These are phyloP conservation scores for Rauvolfia tetraphylla DNA, from an alignment of 257 asterid species.

Conservation along the genomic window DNA sequence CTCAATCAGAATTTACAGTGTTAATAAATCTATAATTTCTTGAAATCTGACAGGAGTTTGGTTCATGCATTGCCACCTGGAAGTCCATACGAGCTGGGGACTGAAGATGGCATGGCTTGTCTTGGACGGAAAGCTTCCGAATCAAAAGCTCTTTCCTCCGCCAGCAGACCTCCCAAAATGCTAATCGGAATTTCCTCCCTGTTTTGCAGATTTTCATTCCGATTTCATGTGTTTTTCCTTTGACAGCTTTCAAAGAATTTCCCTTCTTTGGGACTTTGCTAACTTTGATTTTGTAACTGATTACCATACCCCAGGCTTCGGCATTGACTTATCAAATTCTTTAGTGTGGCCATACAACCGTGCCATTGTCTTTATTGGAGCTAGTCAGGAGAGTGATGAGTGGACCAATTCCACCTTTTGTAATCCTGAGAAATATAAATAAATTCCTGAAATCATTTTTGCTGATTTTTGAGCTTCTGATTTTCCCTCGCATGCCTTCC, in stretches of 20 bases:
- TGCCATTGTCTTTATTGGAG: not conserved
- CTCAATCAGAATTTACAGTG: not conserved
- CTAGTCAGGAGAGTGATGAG: conserved; percentile 1
- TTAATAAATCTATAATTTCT: not conserved
- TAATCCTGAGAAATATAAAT: conserved; percentile 1
- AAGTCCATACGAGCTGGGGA: conserved; percentile 59
- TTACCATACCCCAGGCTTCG: not conserved
- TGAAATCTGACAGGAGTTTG: conserved; percentile 37
- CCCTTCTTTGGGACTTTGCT: conserved; percentile 1
- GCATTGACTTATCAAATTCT: conserved; percentile 7
- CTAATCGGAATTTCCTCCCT: conserved; percentile 10
- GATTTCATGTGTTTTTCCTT: not conserved
- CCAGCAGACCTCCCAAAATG: conserved; percentile 64
- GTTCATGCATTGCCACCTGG: conserved; percentile 64
- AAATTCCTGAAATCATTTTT: not conserved
- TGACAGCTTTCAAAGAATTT: not conserved
- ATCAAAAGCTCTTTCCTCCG: conserved; percentile 55
- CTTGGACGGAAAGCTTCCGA: conserved; percentile 52
- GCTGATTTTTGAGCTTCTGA: too few species aligned
- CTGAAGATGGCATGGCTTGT: conserved; percentile 71
- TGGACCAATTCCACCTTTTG: conserved; percentile 16
- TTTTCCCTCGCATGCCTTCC: too few species aligned
- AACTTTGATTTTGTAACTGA: not conserved
- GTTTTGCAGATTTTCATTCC: not conserved
- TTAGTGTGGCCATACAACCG: not conserved